Evolutionary conservation across 179 eudicot genomes (phyloP).

Genomic region (Beta macrorhiza): DNA sequence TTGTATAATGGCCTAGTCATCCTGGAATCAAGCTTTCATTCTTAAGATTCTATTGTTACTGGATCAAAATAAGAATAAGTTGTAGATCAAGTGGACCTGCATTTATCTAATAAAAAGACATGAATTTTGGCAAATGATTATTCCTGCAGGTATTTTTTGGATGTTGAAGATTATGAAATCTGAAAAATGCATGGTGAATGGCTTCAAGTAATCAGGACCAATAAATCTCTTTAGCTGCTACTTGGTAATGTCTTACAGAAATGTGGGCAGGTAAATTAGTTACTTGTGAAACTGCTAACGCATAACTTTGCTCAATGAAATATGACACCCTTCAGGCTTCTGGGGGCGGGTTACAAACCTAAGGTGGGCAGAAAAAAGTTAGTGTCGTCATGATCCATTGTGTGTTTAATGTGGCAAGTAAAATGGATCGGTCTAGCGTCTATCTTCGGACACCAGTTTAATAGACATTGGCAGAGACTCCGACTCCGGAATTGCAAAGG

Average conservation of each 20-base stretch:
- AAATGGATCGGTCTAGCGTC: background rate
- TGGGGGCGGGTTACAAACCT: background rate
- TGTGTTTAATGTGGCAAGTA: background rate
- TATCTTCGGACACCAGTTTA: background rate
- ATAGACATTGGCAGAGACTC: background rate
- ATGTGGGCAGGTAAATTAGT: background rate
- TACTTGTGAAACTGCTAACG: background rate
- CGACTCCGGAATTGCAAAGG: background rate
- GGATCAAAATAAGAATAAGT: background rate
- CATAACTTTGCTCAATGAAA: background rate
- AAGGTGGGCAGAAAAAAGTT: background rate
- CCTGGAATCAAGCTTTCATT: background rate
- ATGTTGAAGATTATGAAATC: background rate
- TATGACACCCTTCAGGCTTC: background rate
- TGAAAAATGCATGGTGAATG: background rate
- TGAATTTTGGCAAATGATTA: background rate
- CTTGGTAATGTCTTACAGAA: background rate
- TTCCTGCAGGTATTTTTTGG: background rate
- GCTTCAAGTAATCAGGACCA: background rate
- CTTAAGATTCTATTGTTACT: background rate
- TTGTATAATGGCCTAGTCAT: background rate
- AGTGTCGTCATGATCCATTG: background rate
- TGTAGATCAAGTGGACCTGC: background rate
- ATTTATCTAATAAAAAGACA: background rate
- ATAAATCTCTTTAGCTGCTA: background rate